These are phyloP conservation scores for Raffaelea arxii DNA, from an alignment of 2,329 filamentous ascomycete genomes.

Conservation along the genomic window DNA sequence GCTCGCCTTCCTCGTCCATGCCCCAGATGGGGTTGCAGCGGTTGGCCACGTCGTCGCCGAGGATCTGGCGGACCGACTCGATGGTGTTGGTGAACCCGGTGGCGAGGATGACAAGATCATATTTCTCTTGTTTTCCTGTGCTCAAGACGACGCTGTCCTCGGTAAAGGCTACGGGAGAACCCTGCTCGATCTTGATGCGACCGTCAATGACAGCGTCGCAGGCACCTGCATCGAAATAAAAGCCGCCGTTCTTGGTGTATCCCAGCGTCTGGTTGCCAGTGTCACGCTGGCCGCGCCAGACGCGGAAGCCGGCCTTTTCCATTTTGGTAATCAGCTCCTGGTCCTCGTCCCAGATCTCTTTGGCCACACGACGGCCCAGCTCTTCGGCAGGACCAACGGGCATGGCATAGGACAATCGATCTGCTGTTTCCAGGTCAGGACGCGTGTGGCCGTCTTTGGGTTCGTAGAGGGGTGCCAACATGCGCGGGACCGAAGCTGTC, in stretches of 20 bases:
- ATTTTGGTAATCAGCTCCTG: neutral
- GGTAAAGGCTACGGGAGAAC: slow-evolving; percentile 17
- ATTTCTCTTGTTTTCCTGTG: slow-evolving; percentile 19
- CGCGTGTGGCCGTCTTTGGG: neutral
- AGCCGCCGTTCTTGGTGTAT: slow-evolving; percentile 1
- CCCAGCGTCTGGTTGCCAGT: neutral
- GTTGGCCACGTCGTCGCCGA: slow-evolving; percentile 40
- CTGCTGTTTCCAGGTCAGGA: neutral
- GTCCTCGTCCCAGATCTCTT: neutral
- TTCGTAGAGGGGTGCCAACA: neutral
- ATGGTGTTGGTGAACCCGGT: slow-evolving; percentile 44
- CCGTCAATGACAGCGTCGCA: neutral
- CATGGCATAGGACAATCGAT: neutral
- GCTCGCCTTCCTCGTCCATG: slow-evolving; percentile 36
- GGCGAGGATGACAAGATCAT: slow-evolving; percentile 33
- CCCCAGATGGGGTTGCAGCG: slow-evolving; percentile 36
- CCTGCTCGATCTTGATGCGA: slow-evolving; percentile 2
- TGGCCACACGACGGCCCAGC: neutral
- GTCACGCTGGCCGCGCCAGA: neutral
- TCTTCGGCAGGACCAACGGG: slow-evolving; percentile 1
- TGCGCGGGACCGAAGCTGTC: neutral
- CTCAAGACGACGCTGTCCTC: slow-evolving; percentile 21
- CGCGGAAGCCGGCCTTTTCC: neutral
- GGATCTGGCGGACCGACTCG: slow-evolving; percentile 34
- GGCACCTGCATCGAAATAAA: neutral